Percentiles rank a stretch among this genome's conserved stretches.
phyloP scores from a whole-genome alignment of 2,329 filamentous ascomycete genomes.

The Sarocladiaceae sp. region DNA sequence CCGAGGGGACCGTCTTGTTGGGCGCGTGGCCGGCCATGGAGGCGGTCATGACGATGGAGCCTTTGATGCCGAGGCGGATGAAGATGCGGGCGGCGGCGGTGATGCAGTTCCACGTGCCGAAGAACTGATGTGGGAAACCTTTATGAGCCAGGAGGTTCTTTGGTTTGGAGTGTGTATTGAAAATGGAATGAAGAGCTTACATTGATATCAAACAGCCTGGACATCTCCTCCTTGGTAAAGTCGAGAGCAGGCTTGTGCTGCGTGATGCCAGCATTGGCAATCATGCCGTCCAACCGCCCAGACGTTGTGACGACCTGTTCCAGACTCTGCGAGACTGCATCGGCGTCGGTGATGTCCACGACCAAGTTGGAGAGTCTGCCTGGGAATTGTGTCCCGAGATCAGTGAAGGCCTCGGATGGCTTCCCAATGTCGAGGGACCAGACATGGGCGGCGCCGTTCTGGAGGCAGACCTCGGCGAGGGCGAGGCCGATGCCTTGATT shows the following conservation, averaged over 20 bases:
- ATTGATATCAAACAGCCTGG: conserved; percentile 20
- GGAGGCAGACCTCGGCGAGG: background rate
- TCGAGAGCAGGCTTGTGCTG: conserved; percentile 45
- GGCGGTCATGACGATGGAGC: conserved; percentile 37
- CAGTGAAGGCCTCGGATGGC: conserved; percentile 13
- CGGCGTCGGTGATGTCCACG: conserved; percentile 41
- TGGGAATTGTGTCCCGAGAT: conserved; percentile 23
- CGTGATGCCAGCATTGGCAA: conserved; percentile 42
- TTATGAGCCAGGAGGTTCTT: no score
- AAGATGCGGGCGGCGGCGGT: conserved; percentile 37
- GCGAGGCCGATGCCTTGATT: background rate
- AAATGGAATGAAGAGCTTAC: conserved; percentile 9
- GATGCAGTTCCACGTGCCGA: conserved; percentile 25
- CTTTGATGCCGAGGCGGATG: conserved; percentile 27
- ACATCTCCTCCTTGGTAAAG: conserved; percentile 20
- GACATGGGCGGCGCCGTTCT: background rate
- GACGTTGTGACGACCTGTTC: conserved; percentile 36
- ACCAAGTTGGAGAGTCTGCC: conserved; percentile 31
- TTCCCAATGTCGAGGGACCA: conserved; percentile 13
- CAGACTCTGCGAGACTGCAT: conserved; percentile 34
- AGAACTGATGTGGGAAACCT: no score
- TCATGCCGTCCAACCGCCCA: conserved; percentile 41
- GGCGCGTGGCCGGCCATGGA: conserved; percentile 42
- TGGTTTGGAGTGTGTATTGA: background rate
- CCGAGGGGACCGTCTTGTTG: conserved; percentile 44